Evolutionary conservation across 108 stramenopile genomes (phyloP).

Genomic region (Conticribra guillardii): DNA sequence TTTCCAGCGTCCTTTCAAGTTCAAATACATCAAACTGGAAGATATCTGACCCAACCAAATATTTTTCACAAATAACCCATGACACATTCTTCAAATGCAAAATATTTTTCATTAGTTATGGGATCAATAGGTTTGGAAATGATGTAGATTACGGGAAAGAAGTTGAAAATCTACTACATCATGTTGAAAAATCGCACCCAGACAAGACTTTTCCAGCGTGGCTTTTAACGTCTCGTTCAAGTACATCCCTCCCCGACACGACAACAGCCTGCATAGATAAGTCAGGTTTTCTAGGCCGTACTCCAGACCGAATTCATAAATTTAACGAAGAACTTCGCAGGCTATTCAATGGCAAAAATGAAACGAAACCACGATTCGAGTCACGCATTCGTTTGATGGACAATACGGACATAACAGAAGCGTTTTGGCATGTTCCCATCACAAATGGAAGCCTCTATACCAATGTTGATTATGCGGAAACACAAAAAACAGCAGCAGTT

Average conservation of each 20-base stretch:
- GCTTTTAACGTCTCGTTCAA: slow-evolving; percentile 52
- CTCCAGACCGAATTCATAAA: slow-evolving; percentile 7
- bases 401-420: slow-evolving; percentile 52
- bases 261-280: slow-evolving; percentile 22
- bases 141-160: slow-evolving; percentile 31
- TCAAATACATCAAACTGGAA: slow-evolving; percentile 39
- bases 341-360: slow-evolving; percentile 28
- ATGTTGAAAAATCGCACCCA: slow-evolving; percentile 50
- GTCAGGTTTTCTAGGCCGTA: slow-evolving; percentile 5
- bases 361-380: slow-evolving; percentile 21
- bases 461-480: slow-evolving; percentile 20
- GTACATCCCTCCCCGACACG: slow-evolving; percentile 30
- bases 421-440: slow-evolving; percentile 6
- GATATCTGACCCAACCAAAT: slow-evolving; percentile 41
- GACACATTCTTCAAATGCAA: slow-evolving; percentile 62
- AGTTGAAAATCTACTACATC: slow-evolving; percentile 46
- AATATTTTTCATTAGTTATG: slow-evolving; percentile 44
- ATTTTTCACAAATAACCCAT: slow-evolving; percentile 29
- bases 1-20: slow-evolving; percentile 62
- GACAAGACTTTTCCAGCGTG: slow-evolving; percentile 36
- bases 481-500: slow-evolving; percentile 35
- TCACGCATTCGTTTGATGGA: slow-evolving; percentile 41
- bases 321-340: slow-evolving; percentile 25
- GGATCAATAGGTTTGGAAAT: slow-evolving; percentile 31
- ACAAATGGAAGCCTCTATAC: neutral